Evolutionary conservation across 164 flowering plant genomes (phyloP), one percentile per base, ranked within the genome.

Genomic region (Tinospora cordifolia): DNA sequence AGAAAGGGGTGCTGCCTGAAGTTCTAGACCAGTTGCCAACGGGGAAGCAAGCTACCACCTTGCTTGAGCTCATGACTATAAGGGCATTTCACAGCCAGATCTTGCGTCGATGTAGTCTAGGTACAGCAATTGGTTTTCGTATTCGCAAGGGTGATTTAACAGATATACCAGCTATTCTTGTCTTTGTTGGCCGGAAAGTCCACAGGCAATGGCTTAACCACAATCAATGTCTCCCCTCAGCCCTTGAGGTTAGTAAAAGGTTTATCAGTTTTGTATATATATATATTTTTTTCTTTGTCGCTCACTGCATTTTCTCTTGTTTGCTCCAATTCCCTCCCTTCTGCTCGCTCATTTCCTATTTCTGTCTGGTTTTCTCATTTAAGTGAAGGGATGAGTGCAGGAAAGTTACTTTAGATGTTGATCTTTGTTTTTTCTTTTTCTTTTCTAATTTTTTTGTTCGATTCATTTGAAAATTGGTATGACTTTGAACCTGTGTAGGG

Each of bases 71-170:
- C 74, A 92, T 92, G 98, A 90, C 93, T 1, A 92, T 92, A 70
- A 88, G 98, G 76, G 98, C 98, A 68, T 92, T 90, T 75, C 98
- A 92, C 65, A 92, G 98, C 85, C 91, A 89, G 82, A 84, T 83
- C n/a, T 83, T 92, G 86, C 88, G 95, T 9, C 88, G 84, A 36
- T 87, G 79, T 73, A 92, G 94, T 75, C 93, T 92, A 68, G 98
- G 96, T 7, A 90, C 98, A 0, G 98, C 98, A 59, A 81, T 92
- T 73, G 98, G 98, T 30, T 89, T 90, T 76, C 84, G 98, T 9
- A 92, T 92, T 63, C 83, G 84, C 51, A 77, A 71, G 67, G 98
- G 96, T 67, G 73, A 79, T 14, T 78, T 92, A 81, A 92, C 98
- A 8, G 86, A 88, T 60, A 84, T 84, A 74, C 98, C 98, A 22